These are phyloP conservation scores for Wakefieldia striispora DNA, from an alignment of 768 basidiomycete species.

Conservation along the genomic window DNA sequence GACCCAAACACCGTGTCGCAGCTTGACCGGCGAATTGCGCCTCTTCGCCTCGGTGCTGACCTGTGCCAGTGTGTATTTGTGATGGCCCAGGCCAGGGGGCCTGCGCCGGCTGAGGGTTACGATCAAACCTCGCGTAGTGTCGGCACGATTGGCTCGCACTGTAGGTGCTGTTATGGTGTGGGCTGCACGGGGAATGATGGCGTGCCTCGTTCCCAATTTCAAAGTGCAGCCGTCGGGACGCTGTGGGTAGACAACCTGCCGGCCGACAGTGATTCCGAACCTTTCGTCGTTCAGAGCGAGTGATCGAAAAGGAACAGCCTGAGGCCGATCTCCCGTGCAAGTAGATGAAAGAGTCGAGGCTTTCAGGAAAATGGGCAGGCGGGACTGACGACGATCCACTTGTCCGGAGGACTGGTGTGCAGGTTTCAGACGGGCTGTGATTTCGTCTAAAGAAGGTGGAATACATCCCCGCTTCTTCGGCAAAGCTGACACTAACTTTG, in stretches of 20 bases:
- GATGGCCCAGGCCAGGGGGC: conserved; percentile 14
- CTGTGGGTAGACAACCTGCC: conserved; percentile 18
- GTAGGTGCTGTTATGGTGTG: conserved; percentile 45
- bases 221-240: conserved; percentile 39
- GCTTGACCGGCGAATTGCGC: conserved; percentile 63
- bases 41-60: conserved; percentile 48
- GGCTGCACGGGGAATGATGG: conserved; percentile 46
- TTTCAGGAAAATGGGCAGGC: conserved; percentile 35
- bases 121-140: conserved; percentile 64
- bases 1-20: conserved; percentile 43
- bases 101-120: conserved; percentile 59
- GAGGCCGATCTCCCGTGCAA: conserved; percentile 21
- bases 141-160: conserved; percentile 50
- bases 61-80: conserved; percentile 20
- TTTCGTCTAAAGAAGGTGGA: conserved; percentile 74
- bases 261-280: conserved; percentile 3
- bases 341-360: conserved; percentile 6
- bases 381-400: conserved; percentile 17
- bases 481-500: conserved; percentile 4
- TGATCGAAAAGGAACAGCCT: conserved; percentile 38
- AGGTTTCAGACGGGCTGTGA: conserved; percentile 56
- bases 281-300: conserved; percentile 13
- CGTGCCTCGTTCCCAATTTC: conserved; percentile 47
- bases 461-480: conserved; percentile 19
- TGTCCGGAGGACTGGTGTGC: conserved; percentile 17